These are phyloP conservation scores for Clitopilus hobsonii DNA, from an alignment of 768 basidiomycete genomes.

Conservation along the genomic window DNA sequence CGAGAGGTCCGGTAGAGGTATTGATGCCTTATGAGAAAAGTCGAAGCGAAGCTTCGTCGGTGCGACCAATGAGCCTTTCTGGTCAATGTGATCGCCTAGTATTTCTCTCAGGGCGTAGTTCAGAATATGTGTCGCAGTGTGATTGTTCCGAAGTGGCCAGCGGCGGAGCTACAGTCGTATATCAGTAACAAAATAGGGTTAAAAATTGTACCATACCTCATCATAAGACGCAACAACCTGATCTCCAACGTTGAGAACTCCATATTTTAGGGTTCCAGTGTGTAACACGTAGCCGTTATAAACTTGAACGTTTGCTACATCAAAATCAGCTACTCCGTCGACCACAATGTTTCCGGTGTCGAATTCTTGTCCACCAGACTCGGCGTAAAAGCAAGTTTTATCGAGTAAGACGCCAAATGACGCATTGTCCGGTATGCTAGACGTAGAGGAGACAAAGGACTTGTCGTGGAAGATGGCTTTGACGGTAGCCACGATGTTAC, in stretches of 20 bases:
- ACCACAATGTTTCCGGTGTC: slow-evolving; percentile 95
- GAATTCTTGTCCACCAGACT: slow-evolving; percentile 95
- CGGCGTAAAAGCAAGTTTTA: slow-evolving; percentile 94
- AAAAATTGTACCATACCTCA: slow-evolving; percentile 53
- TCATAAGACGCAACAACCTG: slow-evolving; percentile 89
- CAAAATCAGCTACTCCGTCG: slow-evolving; percentile 88
- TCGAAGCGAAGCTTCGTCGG: slow-evolving; percentile 96
- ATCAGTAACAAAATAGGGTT: neutral
- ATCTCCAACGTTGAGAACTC: slow-evolving; percentile 71
- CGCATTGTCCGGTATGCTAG: slow-evolving; percentile 55
- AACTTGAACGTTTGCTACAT: slow-evolving; percentile 88
- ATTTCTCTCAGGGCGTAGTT: slow-evolving; percentile 91
- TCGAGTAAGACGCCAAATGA: slow-evolving; percentile 87
- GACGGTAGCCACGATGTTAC: slow-evolving; percentile 70
- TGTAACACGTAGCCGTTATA: slow-evolving; percentile 97
- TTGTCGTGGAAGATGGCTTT: slow-evolving; percentile 85
- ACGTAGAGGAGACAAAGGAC: slow-evolving; percentile 66
- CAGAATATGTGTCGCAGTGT: slow-evolving; percentile 97
- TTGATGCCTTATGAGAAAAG: slow-evolving; percentile 92
- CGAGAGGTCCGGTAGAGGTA: slow-evolving; percentile 67
- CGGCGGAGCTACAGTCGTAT: slow-evolving; percentile 62
- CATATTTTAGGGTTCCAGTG: slow-evolving; percentile 87
- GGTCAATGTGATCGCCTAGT: slow-evolving; percentile 96
- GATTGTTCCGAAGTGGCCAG: slow-evolving; percentile 95
- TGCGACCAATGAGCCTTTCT: slow-evolving; percentile 96